A percentile compares a stretch with the other conserved stretches of the same genome.
These are phyloP conservation scores for Aspergillus amoenus DNA, from an alignment of 2,329 filamentous ascomycete species.

Conservation along the genomic window DNA sequence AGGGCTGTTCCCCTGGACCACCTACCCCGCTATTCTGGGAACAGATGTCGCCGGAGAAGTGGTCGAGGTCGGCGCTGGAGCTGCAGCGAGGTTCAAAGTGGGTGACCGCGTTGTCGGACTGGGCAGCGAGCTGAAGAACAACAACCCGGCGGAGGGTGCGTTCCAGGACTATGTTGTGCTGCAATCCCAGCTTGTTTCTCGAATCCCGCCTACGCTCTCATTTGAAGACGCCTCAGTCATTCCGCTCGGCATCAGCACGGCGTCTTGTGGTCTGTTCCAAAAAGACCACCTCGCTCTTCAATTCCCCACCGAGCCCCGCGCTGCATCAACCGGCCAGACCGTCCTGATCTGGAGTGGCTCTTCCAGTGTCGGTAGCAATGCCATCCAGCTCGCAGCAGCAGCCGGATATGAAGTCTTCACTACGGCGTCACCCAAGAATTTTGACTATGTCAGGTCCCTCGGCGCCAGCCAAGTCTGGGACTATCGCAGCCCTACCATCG, in stretches of 20 bases:
- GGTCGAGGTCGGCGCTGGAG: conserved; percentile 34
- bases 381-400: conserved; percentile 45
- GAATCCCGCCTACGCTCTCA: conserved; percentile 16
- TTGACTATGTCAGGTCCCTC: conserved; percentile 38
- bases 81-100: conserved; percentile 32
- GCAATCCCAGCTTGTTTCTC: conserved; percentile 12
- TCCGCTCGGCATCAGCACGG: conserved; percentile 22
- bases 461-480: conserved; percentile 50
- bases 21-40: conserved; percentile 41
- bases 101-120: conserved; percentile 44
- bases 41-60: conserved; percentile 48
- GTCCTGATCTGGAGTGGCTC: conserved; percentile 15
- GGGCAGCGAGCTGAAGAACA: conserved; percentile 16
- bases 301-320: neutral
- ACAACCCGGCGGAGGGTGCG: conserved; percentile 15
- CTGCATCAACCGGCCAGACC: neutral
- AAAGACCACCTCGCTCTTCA: conserved; percentile 17
- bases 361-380: conserved; percentile 44
- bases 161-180: conserved; percentile 28
- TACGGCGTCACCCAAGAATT: conserved; percentile 14
- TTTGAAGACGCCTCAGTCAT: conserved; percentile 22
- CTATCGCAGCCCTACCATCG: conserved; percentile 32
- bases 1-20: conserved; percentile 27
- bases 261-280: conserved; percentile 23
- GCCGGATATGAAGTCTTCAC: conserved; percentile 16